These are phyloP conservation scores for Wallacemonas sp. DNA, from an alignment of 208 protist genomes.

Conservation along the genomic window DNA sequence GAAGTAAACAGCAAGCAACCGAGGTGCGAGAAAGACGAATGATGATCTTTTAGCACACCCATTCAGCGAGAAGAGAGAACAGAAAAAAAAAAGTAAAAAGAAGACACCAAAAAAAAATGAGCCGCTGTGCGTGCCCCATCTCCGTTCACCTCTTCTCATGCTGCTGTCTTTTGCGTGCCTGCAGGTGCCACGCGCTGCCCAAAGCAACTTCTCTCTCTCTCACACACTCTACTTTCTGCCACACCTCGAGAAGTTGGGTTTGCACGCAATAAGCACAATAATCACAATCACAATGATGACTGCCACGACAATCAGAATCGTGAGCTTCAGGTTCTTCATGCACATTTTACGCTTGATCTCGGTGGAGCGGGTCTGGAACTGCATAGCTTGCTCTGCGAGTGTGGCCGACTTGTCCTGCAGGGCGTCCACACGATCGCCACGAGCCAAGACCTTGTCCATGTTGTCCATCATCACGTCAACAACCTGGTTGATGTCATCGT, in stretches of 20 bases:
- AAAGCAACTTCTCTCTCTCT: neutral
- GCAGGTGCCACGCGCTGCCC: too few relatives aligned
- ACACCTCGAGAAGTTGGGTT: slow-evolving; percentile 86
- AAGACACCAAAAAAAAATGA: neutral
- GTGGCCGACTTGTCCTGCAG: slow-evolving; percentile 85
- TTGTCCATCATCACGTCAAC: slow-evolving; percentile 94
- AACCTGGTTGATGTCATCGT: slow-evolving; percentile 90
- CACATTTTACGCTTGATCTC: slow-evolving; percentile 89
- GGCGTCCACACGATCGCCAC: slow-evolving; percentile 84
- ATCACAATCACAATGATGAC: slow-evolving; percentile 78
- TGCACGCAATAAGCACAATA: slow-evolving; percentile 84
- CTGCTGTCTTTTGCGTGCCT: neutral
- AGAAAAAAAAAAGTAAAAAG: neutral
- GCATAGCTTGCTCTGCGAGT: slow-evolving; percentile 78
- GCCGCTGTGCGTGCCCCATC: neutral
- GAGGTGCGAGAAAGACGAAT: neutral
- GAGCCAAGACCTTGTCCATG: slow-evolving; percentile 90
- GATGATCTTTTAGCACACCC: neutral
- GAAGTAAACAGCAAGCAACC: neutral
- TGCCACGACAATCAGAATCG: slow-evolving; percentile 69
- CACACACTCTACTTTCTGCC: slow-evolving; percentile 11
- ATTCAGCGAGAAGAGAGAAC: neutral
- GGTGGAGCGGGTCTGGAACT: slow-evolving; percentile 82
- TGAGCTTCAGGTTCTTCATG: slow-evolving; percentile 90
- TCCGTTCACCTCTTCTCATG: too few relatives aligned